A percentile compares a stretch with the other conserved stretches of the same genome.
Conservation (phyloP, 2,329 filamentous ascomycete genomes). For the Sphaceloma murrayae region DNA sequence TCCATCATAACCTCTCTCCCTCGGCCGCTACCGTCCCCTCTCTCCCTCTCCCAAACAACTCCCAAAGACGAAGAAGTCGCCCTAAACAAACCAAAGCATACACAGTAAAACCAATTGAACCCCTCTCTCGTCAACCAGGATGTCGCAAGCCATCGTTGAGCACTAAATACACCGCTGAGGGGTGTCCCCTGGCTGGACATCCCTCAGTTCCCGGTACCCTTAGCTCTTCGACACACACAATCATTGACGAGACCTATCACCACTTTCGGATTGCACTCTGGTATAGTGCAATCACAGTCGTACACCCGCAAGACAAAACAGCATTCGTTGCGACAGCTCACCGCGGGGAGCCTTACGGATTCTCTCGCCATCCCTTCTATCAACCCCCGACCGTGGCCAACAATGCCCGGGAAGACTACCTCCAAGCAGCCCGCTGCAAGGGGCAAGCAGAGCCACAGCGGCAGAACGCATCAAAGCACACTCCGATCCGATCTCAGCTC, state of each 20-base stretch:
- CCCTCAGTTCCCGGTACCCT: constrained; percentile 26
- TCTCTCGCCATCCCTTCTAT: too few species aligned
- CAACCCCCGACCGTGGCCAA: not conserved
- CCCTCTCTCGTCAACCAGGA: constrained; percentile 28
- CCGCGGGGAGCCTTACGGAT: not conserved
- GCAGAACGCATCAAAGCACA: too few species aligned
- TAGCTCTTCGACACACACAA: constrained; percentile 27
- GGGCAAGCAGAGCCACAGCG: too few species aligned
- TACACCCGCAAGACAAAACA: constrained; percentile 1
- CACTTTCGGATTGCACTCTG: constrained; percentile 10
- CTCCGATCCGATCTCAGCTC: too few species aligned
- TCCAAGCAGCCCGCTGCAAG: not conserved
- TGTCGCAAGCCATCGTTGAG: constrained; percentile 29
- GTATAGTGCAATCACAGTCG: not conserved
- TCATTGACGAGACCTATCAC: constrained; percentile 22
- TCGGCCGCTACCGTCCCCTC: constrained; percentile 1
- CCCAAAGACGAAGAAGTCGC: constrained; percentile 21
- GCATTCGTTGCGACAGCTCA: constrained; percentile 7
- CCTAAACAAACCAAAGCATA: constrained; percentile 18
- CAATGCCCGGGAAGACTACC: constrained; percentile 4
- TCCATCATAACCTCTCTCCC: constrained; percentile 21
- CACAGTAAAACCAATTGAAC: constrained; percentile 20
- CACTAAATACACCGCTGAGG: constrained; percentile 30
- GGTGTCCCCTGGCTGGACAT: constrained; percentile 23
- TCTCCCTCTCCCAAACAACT: constrained; percentile 19